These are phyloP conservation scores for Pyrrhoderma noxium DNA, from an alignment of 1,284 basidiomycete genomes.

Conservation along the genomic window DNA sequence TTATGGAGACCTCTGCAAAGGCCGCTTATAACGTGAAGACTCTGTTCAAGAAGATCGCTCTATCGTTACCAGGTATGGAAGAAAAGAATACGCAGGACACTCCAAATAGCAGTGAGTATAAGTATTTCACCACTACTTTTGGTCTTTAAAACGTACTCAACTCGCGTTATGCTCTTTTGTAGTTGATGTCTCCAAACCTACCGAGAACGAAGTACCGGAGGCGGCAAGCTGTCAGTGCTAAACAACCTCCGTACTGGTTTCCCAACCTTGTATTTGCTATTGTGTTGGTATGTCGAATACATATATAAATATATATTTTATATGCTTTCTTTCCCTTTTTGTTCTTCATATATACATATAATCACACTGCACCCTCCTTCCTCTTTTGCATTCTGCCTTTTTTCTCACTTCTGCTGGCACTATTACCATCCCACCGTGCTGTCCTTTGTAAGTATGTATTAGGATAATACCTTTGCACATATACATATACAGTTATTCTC, in stretches of 20 bases:
- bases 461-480: too few relatives aligned
- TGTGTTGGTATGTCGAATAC: neutral
- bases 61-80: conserved; percentile 73
- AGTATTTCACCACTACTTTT: neutral
- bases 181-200: conserved; percentile 73
- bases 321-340: conserved; percentile 1
- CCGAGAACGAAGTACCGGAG: conserved; percentile 60
- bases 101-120: neutral
- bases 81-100: conserved; percentile 66
- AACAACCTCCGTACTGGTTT: conserved; percentile 17
- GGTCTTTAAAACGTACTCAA: too few relatives aligned
- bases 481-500: neutral
- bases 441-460: too few relatives aligned
- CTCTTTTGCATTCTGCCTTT: conserved; percentile 12
- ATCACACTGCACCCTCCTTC: conserved; percentile 7
- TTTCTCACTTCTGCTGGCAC: conserved; percentile 8
- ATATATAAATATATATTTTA: conserved; percentile 3
- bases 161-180: too few relatives aligned
- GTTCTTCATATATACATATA: conserved; percentile 16
- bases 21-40: conserved; percentile 99
- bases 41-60: conserved; percentile 98
- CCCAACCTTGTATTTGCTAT: neutral
- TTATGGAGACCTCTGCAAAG: conserved; percentile 99
- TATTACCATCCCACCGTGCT: too few relatives aligned
- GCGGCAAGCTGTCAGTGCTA: conserved; percentile 73